Evolutionary conservation across 495 filamentous ascomycete species (phyloP).

Genomic region (Penicillium ucsense): DNA sequence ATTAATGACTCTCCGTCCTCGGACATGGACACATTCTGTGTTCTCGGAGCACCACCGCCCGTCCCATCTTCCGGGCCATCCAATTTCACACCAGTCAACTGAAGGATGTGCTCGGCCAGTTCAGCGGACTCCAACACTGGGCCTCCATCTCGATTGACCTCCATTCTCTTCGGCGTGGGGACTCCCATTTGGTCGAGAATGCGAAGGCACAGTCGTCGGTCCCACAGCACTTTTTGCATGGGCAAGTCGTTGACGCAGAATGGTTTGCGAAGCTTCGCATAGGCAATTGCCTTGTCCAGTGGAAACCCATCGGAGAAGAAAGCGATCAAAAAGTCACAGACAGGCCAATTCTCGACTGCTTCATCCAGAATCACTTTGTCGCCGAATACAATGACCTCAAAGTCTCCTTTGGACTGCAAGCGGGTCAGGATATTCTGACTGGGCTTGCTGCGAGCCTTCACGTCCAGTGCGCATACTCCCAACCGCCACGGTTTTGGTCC

Average conservation of each 20-base stretch:
- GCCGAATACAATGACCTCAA: conserved; percentile 93
- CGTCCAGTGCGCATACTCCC: conserved; percentile 89
- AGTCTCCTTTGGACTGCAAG: conserved; percentile 80
- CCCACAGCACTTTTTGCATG: conserved; percentile 98
- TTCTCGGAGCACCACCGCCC: conserved; percentile 46
- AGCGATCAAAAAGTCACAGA: conserved; percentile 86
- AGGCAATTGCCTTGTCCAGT: conserved; percentile 92
- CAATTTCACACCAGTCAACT: conserved; percentile 69
- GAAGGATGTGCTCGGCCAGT: conserved; percentile 65
- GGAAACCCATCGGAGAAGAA: conserved; percentile 98
- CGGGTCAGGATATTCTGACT: conserved; percentile 91
- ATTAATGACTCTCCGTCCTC: conserved; percentile 80
- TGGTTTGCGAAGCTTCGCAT: conserved; percentile 81
- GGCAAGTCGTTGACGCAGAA: conserved; percentile 96
- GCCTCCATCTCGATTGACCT: conserved; percentile 90
- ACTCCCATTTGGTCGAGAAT: conserved; percentile 85
- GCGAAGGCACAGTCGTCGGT: conserved; percentile 76
- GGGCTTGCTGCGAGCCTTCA: conserved; percentile 93
- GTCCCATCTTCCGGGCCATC: conserved; percentile 65
- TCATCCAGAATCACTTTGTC: conserved; percentile 98
- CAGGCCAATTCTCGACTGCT: conserved; percentile 53
- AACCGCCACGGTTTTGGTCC: conserved; percentile 50
- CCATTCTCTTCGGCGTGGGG: conserved; percentile 78
- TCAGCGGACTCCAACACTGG: conserved; percentile 67
- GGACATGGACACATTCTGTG: conserved; percentile 64